Evolutionary conservation across 192 early-diverging fungal species (phyloP).

Genomic region (Anaeromyces robustus): DNA sequence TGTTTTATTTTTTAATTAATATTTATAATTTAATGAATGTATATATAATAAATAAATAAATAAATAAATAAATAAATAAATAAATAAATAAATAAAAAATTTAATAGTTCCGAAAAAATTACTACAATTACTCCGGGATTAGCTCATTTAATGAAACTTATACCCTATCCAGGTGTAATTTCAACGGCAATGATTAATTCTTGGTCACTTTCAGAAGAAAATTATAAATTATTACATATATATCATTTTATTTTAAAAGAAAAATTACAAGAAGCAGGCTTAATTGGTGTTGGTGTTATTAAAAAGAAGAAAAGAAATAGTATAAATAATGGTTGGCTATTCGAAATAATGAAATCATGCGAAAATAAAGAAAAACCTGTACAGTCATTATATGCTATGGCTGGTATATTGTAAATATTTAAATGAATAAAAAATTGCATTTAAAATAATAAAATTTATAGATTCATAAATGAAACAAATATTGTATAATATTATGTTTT

Average conservation of each 20-base stretch:
- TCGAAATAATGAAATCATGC: neutral
- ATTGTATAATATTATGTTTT: too few species aligned
- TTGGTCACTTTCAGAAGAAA: neutral
- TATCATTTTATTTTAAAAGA: neutral
- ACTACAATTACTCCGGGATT: neutral
- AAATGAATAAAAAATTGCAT: neutral
- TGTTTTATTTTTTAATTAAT: too few species aligned
- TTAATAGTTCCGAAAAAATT: neutral
- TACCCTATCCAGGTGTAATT: neutral
- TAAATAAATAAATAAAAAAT: too few species aligned
- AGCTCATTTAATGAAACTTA: neutral
- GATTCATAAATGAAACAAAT: neutral
- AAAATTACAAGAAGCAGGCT: neutral
- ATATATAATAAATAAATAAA: too few species aligned
- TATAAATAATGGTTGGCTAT: neutral
- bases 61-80: too few species aligned
- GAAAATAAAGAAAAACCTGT: neutral
- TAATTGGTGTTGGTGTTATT: neutral
- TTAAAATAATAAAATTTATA: neutral
- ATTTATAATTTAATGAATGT: too few species aligned
- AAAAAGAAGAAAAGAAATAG: neutral
- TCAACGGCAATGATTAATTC: neutral
- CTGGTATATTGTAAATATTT: neutral
- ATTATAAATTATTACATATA: neutral
- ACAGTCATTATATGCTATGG: neutral